These are phyloP conservation scores for Nemania sp. DNA, from an alignment of 2,329 filamentous ascomycete genomes.

Conservation along the genomic window DNA sequence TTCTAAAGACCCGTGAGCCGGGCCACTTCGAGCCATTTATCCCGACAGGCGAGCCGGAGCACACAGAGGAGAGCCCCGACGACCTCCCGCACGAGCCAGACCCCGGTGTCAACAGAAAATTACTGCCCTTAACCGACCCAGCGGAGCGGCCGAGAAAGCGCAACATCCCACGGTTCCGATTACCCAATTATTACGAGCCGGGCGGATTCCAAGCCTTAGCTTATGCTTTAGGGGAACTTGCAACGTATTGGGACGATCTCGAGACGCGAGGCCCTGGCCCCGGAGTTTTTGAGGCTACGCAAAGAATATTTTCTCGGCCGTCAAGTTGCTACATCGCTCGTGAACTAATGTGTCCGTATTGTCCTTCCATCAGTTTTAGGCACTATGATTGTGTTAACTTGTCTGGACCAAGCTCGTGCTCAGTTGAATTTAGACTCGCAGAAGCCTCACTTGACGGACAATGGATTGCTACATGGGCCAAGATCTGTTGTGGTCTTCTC, in stretches of 20 bases:
- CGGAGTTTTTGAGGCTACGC: conserved; percentile 6
- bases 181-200: too few species aligned
- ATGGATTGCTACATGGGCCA: conserved; percentile 30
- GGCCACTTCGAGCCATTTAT: conserved; percentile 28
- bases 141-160: not conserved
- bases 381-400: not conserved
- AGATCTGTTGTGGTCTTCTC: conserved; percentile 31
- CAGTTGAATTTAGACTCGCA: conserved; percentile 32
- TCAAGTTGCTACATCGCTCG: conserved; percentile 20
- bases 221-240: not conserved
- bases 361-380: conserved; percentile 1
- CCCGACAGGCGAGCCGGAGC: not conserved
- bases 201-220: too few species aligned
- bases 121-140: not conserved
- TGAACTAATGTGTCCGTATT: not conserved
- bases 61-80: not conserved
- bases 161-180: not conserved
- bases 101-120: not conserved
- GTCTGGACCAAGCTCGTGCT: not conserved
- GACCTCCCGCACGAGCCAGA: not conserved
- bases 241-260: not conserved
- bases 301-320: conserved; percentile 5
- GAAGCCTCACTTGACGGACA: conserved; percentile 18
- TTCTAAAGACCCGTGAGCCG: conserved; percentile 18
- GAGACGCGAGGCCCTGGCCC: not conserved